Evolutionary conservation across 2,329 filamentous ascomycete genomes (phyloP), one percentile per base, ranked within the genome.

Genomic region (Exophiala spinifera): DNA sequence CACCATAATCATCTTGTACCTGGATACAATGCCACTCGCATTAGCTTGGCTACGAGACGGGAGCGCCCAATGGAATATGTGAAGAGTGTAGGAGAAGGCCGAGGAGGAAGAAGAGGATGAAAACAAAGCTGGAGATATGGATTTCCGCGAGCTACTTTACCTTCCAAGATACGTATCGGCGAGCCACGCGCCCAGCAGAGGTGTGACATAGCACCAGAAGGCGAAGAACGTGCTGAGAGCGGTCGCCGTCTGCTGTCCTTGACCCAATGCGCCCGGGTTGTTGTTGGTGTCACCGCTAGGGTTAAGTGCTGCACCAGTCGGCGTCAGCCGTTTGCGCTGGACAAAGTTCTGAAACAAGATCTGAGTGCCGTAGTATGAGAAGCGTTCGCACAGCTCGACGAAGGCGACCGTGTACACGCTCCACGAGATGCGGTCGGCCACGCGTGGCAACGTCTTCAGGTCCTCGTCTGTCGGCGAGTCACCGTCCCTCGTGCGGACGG

Each of bases 321-420:
- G 76, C 3, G 81, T 57, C 42, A 2, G 83, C 81, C 42, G 85
- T 69, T 21, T 73, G 70, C 51, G 74, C 61, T 81, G 79, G 63
- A 86, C 78, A 64, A 82, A 86, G 70, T 86, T 86, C 66, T 81
- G 82, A 63, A 78, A 88, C 23, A 88, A 75, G 31, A 85, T 79
- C 40, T 81, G 79, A 4, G 84, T 84, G 53, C 87, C 87, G 66
- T 89, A 89, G 79, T 89, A 90, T 11, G 84, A 87, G 72, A 88
- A 89, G 44, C 87, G 84, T 73, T 91, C 87, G 72, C 84, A 87
- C 53, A 89, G 74, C 71, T 90, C 87, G 56, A 87, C 82, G 57
- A 89, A 83, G 46, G 85, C 86, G 55, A 91, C 81, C 21, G 83
- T 84, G 72, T 84, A 90, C 55, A 85, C 80, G 53, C 78, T 74